Conservation (phyloP, 2,329 filamentous ascomycete genomes). For the Gaeumannomyces sp. region DNA sequence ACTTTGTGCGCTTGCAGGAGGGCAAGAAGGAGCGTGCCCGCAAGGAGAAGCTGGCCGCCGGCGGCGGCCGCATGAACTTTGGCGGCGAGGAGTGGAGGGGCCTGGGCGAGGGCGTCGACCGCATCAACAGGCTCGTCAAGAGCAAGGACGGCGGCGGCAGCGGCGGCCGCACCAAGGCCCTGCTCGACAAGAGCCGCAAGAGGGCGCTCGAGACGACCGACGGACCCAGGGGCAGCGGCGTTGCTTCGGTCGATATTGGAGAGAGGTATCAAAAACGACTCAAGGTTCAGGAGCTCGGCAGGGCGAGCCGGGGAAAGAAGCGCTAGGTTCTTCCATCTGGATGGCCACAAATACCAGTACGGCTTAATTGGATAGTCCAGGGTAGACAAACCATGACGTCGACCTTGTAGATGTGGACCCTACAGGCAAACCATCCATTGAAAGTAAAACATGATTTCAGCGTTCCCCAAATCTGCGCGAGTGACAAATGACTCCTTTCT, state of each 20-base stretch:
- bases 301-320: conserved; percentile 37
- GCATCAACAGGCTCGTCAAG: conserved; percentile 77
- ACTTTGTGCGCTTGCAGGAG: conserved; percentile 79
- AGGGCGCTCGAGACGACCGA: conserved; percentile 62
- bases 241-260: conserved; percentile 50
- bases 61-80: conserved; percentile 53
- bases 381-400: no score
- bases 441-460: background rate
- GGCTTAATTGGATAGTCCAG: no score
- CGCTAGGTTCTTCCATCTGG: conserved; percentile 20
- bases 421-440: background rate
- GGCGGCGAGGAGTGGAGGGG: conserved; percentile 92
- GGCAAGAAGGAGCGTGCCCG: conserved; percentile 80
- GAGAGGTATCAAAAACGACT: conserved; percentile 67
- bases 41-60: conserved; percentile 43
- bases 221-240: conserved; percentile 59
- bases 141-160: conserved; percentile 52
- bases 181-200: conserved; percentile 84
- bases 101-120: conserved; percentile 76
- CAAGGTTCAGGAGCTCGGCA: conserved; percentile 46
- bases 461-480: background rate
- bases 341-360: background rate
- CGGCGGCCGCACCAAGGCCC: conserved; percentile 44
- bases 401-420: no score
- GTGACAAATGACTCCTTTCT: background rate